Conservation (phyloP, 805 yeast genomes). For the Yarrowia divulgata region DNA sequence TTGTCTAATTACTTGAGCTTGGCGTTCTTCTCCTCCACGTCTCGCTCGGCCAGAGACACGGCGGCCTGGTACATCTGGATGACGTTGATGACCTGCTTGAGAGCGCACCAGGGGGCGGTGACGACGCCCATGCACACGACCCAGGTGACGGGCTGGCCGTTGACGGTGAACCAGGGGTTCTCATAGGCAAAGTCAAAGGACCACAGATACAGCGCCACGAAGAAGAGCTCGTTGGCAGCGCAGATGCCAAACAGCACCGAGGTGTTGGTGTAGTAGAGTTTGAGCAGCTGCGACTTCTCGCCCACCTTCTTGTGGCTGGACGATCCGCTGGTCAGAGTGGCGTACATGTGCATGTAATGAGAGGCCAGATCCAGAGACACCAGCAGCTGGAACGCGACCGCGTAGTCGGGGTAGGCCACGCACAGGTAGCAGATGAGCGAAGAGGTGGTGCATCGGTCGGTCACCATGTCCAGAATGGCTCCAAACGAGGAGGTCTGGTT, state of each 20-base stretch:
- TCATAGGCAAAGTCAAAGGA: conserved; percentile 59
- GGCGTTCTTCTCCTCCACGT: conserved; percentile 59
- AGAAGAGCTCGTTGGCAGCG: conserved; percentile 91
- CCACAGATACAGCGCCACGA: conserved; percentile 83
- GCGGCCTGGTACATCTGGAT: conserved; percentile 91
- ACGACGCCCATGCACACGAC: conserved; percentile 65
- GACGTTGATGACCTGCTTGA: conserved; percentile 89
- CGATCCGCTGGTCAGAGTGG: conserved; percentile 81
- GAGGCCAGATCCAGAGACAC: conserved; percentile 83
- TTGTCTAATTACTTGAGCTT: conserved; percentile 33
- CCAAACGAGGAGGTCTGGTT: conserved; percentile 93
- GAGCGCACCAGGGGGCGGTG: conserved; percentile 85
- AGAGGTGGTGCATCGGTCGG: conserved; percentile 96
- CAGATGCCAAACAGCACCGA: conserved; percentile 86
- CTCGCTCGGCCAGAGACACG: conserved; percentile 74
- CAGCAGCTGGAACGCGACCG: conserved; percentile 78
- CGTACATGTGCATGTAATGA: conserved; percentile 99
- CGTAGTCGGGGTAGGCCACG: conserved; percentile 75
- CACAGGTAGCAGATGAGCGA: conserved; percentile 88
- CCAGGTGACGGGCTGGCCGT: conserved; percentile 57
- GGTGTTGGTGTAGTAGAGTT: conserved; percentile 86
- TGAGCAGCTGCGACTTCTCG: conserved; percentile 72
- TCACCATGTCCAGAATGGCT: conserved; percentile 98
- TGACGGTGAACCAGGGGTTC: conserved; percentile 51
- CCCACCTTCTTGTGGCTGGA: conserved; percentile 83